phyloP scores from a whole-genome alignment of 352 stramenopile genomes.

The Pythium grandisporangium region DNA sequence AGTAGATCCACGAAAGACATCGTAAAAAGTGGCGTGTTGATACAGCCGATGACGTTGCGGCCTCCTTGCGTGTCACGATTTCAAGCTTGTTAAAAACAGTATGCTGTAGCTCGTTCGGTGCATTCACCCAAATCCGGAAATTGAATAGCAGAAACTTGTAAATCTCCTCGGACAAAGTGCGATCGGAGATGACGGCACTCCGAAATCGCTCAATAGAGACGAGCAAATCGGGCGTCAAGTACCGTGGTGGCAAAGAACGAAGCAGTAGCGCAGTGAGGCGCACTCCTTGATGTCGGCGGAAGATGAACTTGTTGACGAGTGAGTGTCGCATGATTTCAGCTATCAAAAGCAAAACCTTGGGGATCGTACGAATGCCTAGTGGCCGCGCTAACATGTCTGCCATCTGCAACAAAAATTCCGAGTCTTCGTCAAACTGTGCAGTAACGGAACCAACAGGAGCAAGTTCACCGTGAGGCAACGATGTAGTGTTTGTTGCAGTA shows the following conservation, averaged over 20 bases:
- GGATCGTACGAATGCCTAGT: slow-evolving; percentile 53
- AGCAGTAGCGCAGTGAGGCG: slow-evolving; percentile 59
- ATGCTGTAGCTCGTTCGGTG: slow-evolving; percentile 51
- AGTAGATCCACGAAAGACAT: slow-evolving; percentile 83
- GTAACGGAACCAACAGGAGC: slow-evolving; percentile 2
- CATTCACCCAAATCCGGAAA: slow-evolving; percentile 80
- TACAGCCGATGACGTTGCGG: slow-evolving; percentile 50
- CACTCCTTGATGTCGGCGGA: slow-evolving; percentile 66
- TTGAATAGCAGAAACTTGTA: slow-evolving; percentile 83
- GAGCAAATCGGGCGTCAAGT: slow-evolving; percentile 59
- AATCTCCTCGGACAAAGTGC: slow-evolving; percentile 70
- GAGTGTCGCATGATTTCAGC: slow-evolving; percentile 83
- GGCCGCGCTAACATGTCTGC: slow-evolving; percentile 62
- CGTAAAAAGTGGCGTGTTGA: slow-evolving; percentile 75
- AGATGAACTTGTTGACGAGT: slow-evolving; percentile 83
- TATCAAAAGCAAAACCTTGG: slow-evolving; percentile 67
- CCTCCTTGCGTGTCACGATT: slow-evolving; percentile 65
- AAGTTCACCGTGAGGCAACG: not conserved
- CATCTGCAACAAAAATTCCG: slow-evolving; percentile 68
- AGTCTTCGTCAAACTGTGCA: slow-evolving; percentile 70
- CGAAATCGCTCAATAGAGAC: slow-evolving; percentile 63
- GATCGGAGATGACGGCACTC: slow-evolving; percentile 70
- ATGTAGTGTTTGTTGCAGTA: slow-evolving; percentile 3
- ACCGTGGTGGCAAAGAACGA: slow-evolving; percentile 49
- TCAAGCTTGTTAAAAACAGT: slow-evolving; percentile 79